Base-by-base conservation (phyloP, 768 basidiomycete genomes). In the Lentinula aciculospora region DNA sequence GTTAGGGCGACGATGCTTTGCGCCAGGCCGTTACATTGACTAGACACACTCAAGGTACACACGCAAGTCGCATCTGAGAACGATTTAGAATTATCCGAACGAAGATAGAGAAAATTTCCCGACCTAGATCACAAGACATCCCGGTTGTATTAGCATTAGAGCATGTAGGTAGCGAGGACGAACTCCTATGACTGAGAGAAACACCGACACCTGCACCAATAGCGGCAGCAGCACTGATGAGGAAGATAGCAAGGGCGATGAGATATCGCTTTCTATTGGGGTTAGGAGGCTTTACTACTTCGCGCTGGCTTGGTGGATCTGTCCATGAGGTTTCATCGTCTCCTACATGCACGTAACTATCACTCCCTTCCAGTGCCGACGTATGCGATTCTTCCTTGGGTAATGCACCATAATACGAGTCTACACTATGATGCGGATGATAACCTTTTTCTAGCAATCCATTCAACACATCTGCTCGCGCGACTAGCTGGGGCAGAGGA, bases 41-140 rank as follows among this genome's bases (percentile, higher is more conserved):
- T 69, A 3, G 68, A 47, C 19, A 62, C 56, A n/a, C 70, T 67
- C 1, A 81, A 77, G 12, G 81, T 79, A 62, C 85, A 87, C 36
- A 81, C 73, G 64, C 85, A 88, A 0, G 83, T 82, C 1, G 83
- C 75, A 71, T 85, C 84, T 86, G 60, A 42, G 47, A 37, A 57
- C n/a, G n/a, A 25, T 44, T 28, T 29, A 32, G 25, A 56, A 34
- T 28, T 39, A 31, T 25, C 31, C 17, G 36, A 50, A 45, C 19
- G 2, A 59, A 40, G n/a, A 48, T 29, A 42, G 6, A 21, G 48
- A 36, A 44, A 17, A 42, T 3, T n/a, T 13, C 72, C 81, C 64
- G 61, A 85, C 86, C 76, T 23, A 88, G 71, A 65, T 77, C 76
- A 66, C 86, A 88, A 12, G 71, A 63, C 17, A 71, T 70, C 21